Conservation (phyloP, 2,329 filamentous ascomycete species). For the Sclerotinia subarctica region DNA sequence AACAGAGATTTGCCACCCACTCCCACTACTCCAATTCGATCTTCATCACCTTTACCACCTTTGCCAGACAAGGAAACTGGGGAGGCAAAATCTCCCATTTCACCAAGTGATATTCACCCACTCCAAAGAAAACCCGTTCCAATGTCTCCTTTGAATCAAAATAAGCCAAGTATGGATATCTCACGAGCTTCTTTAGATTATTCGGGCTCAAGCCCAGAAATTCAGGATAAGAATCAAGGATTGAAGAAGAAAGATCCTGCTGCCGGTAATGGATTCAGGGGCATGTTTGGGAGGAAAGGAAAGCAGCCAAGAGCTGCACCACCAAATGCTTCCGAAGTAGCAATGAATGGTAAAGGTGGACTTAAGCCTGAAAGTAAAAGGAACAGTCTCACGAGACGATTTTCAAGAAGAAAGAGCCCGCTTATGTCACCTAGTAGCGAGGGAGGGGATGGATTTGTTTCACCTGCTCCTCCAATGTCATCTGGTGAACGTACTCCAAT, state of each 20-base stretch:
- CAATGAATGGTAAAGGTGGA: constrained; percentile 39
- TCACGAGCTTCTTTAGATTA: constrained; percentile 32
- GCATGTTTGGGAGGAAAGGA: constrained; percentile 58
- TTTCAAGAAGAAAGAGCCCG: constrained; percentile 43
- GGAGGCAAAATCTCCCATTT: constrained; percentile 37
- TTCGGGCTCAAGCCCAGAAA: constrained; percentile 43
- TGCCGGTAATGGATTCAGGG: constrained; percentile 52
- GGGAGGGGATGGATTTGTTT: constrained; percentile 29
- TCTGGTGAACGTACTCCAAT: constrained; percentile 33
- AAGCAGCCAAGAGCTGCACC: constrained; percentile 40
- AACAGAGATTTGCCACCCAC: constrained; percentile 40
- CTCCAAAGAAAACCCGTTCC: constrained; percentile 25
- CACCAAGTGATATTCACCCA: constrained; percentile 26
- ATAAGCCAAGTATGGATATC: constrained; percentile 28
- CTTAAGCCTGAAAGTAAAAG: constrained; percentile 32
- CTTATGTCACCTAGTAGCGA: constrained; percentile 25
- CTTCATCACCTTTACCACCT: constrained; percentile 24
- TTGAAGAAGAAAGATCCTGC: constrained; percentile 49
- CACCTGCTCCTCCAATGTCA: constrained; percentile 36
- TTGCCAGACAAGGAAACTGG: constrained; percentile 35
- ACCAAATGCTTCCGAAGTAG: constrained; percentile 21
- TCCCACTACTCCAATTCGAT: constrained; percentile 38
- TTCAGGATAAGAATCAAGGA: constrained; percentile 48
- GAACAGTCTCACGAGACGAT: constrained; percentile 39
- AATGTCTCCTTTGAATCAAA: constrained; percentile 22